Percentiles rank a stretch among this genome's conserved stretches.
These are phyloP conservation scores for Ophiocordyceps camponoti-floridani DNA, from an alignment of 2,329 filamentous ascomycete genomes.

Conservation along the genomic window DNA sequence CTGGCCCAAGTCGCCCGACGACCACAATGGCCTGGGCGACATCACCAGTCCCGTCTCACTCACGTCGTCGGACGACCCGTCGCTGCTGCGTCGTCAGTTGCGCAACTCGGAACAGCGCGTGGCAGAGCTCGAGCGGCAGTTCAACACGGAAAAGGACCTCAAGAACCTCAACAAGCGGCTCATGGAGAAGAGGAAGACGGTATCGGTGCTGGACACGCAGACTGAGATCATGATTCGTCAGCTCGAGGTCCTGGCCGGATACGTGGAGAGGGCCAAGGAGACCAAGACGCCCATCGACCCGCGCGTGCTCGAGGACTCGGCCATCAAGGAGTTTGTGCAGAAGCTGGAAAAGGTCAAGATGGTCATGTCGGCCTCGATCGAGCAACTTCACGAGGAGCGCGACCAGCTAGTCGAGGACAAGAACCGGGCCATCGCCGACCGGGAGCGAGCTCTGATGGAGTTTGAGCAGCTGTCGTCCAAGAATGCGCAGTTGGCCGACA, in stretches of 20 bases:
- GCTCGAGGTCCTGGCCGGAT: conserved; percentile 74
- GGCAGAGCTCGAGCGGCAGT: conserved; percentile 70
- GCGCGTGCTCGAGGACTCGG: conserved; percentile 67
- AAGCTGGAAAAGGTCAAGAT: conserved; percentile 45
- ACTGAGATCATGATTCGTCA: conserved; percentile 91
- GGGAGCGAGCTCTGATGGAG: conserved; percentile 84
- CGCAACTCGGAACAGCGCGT: conserved; percentile 70
- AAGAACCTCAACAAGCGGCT: conserved; percentile 75
- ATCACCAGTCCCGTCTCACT: conserved; percentile 57
- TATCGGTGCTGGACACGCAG: conserved; percentile 84
- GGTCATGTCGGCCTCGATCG: conserved; percentile 37
- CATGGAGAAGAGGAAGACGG: conserved; percentile 84
- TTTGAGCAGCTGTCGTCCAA: conserved; percentile 90
- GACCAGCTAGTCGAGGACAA: conserved; percentile 76
- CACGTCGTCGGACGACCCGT: conserved; percentile 46
- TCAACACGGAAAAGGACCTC: conserved; percentile 43
- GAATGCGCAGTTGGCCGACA: conserved; percentile 81
- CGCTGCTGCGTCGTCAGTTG: conserved; percentile 55
- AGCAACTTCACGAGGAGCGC: conserved; percentile 49
- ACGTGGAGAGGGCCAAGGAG: conserved; percentile 73
- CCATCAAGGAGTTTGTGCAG: conserved; percentile 81
- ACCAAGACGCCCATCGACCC: conserved; percentile 66
- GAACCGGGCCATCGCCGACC: conserved; percentile 61
- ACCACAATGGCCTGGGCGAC: conserved; percentile 31
- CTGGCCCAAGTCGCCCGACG: conserved; percentile 53